Evolutionary conservation across 108 stramenopile genomes (phyloP).

Genomic region (Phaeodactylum tricornutum): DNA sequence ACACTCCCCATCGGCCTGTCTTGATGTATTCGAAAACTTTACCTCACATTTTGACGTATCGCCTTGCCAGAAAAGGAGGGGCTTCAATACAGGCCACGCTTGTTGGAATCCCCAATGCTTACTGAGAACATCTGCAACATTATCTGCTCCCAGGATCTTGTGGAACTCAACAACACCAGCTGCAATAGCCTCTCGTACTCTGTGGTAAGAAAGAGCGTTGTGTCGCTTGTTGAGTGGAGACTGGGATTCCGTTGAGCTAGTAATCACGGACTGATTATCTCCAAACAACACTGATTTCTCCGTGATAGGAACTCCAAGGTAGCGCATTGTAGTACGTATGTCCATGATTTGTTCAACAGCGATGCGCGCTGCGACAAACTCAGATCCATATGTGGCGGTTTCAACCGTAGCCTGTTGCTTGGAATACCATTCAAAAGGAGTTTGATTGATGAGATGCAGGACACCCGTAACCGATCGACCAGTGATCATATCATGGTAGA

Average conservation of each 20-base stretch:
- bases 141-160: constrained; percentile 2
- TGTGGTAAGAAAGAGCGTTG: constrained; percentile 5
- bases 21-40: too few relatives aligned
- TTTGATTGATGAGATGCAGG: constrained; percentile 13
- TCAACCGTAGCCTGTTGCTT: constrained; percentile 12
- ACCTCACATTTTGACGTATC: too few relatives aligned
- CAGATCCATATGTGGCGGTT: constrained; percentile 13
- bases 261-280: constrained; percentile 7
- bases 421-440: constrained; percentile 11
- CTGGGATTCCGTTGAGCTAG: not conserved
- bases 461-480: constrained; percentile 16
- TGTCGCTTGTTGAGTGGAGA: constrained; percentile 2
- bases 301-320: constrained; percentile 3
- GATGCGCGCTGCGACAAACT: constrained; percentile 7
- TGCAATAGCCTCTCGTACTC: constrained; percentile 4
- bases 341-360: constrained; percentile 12
- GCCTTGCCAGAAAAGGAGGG: not conserved
- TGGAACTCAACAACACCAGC: not conserved
- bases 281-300: constrained; percentile 4
- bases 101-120: constrained; percentile 3
- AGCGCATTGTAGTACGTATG: constrained; percentile 11
- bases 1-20: too few relatives aligned
- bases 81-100: not conserved
- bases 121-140: constrained; percentile 7
- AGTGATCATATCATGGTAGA: constrained; percentile 11